Percentiles rank a stretch among this genome's conserved stretches.
Evolutionary conservation across 2,329 filamentous ascomycete genomes (phyloP).

Genomic region (Monosporascus sp.): DNA sequence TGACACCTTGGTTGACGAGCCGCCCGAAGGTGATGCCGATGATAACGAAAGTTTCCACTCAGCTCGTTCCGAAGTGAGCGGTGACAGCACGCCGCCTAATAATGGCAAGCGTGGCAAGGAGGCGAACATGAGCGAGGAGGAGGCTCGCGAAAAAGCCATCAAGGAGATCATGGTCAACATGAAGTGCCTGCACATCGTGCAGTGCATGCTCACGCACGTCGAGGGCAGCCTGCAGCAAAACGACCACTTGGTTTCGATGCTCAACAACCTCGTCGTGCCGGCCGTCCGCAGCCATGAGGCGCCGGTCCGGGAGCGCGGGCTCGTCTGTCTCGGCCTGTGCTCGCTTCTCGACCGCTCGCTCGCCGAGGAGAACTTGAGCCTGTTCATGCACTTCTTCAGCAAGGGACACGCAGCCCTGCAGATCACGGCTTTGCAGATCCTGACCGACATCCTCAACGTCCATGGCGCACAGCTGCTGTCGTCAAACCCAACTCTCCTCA

Average conservation of each 20-base stretch:
- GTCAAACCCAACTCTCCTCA: conserved; percentile 64
- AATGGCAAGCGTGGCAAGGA: conserved; percentile 36
- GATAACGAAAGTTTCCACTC: conserved; percentile 87
- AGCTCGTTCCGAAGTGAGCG: conserved; percentile 77
- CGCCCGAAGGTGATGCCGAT: conserved; percentile 35
- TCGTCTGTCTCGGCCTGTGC: conserved; percentile 85
- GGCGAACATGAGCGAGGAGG: conserved; percentile 53
- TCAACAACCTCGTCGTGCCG: conserved; percentile 94
- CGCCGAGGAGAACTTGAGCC: conserved; percentile 82
- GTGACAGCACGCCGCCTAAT: conserved; percentile 52
- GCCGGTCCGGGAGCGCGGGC: conserved; percentile 82
- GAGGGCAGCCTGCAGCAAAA: conserved; percentile 83
- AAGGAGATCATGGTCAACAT: conserved; percentile 95
- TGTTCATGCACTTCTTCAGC: conserved; percentile 94
- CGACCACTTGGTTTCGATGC: conserved; percentile 88
- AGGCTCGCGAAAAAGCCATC: conserved; percentile 68
- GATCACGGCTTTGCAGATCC: conserved; percentile 82
- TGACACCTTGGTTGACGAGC: conserved; percentile 78
- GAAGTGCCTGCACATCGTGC: conserved; percentile 95
- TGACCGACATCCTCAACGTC: conserved; percentile 87
- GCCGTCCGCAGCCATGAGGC: conserved; percentile 91
- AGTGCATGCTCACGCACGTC: conserved; percentile 95
- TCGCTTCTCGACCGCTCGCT: conserved; percentile 87
- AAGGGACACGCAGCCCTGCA: conserved; percentile 89
- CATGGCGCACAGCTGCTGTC: conserved; percentile 76